Conservation (phyloP, 1,139 yeast genomes). For the Saccharomyces hybrid region DNA sequence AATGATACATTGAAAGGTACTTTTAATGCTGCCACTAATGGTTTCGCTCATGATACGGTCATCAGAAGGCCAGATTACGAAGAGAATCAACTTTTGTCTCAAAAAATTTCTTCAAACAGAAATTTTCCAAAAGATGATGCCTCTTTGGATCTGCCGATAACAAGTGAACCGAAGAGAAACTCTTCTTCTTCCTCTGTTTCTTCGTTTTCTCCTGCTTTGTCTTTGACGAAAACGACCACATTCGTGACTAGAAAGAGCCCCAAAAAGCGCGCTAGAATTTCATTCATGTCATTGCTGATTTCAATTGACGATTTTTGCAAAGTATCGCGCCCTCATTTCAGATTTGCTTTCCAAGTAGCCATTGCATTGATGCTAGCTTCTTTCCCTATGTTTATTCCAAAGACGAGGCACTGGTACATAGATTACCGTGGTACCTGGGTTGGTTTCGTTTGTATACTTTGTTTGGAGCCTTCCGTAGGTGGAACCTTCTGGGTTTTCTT, state of each 20-base stretch:
- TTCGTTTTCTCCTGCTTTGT: neutral
- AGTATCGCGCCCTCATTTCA: constrained; percentile 33
- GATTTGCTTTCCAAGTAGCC: constrained; percentile 41
- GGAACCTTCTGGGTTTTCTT: constrained; percentile 42
- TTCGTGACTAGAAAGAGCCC: neutral
- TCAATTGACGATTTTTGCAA: constrained; percentile 19
- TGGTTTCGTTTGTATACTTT: constrained; percentile 44
- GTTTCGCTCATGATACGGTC: constrained; percentile 8
- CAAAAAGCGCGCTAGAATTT: neutral
- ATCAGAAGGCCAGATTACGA: constrained; percentile 23
- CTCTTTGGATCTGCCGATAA: constrained; percentile 9
- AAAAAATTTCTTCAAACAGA: constrained; percentile 9
- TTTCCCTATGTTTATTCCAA: constrained; percentile 43
- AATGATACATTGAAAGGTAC: constrained; percentile 33
- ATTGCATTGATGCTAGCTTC: constrained; percentile 40
- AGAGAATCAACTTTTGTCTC: constrained; percentile 24
- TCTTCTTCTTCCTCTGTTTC: neutral
- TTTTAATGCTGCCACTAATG: constrained; percentile 13
- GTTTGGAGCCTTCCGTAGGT: constrained; percentile 44
- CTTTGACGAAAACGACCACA: neutral
- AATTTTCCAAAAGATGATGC: constrained; percentile 1
- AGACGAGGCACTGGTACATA: constrained; percentile 40
- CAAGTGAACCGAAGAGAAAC: constrained; percentile 1
- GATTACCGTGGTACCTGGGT: constrained; percentile 44
- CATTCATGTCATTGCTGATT: constrained; percentile 7